Evolutionary conservation across 306 rosid species (phyloP), one percentile per base, ranked within the genome.

Genomic region (Rosa multiflora): DNA sequence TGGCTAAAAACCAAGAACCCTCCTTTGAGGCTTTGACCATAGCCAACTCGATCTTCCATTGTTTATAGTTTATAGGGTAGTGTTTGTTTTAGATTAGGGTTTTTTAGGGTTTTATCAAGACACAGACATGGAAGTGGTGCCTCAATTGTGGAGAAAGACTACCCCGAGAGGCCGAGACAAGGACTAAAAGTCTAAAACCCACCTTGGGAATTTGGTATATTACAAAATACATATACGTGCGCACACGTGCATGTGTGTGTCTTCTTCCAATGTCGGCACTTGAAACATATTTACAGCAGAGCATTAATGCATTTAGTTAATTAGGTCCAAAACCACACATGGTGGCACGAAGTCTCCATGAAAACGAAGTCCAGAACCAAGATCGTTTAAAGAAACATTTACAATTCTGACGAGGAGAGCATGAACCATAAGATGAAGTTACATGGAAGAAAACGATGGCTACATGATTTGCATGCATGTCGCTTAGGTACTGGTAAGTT

Each of bases 21-120:
- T 8, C 15, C 47, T 18, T 67, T 18, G 49, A 67, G 71, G 71
- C 35, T 58, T 74, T 18, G 83, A 67, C 75, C 78, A 4, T 4
- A 78, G 29, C 53, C 20, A 13, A 26, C 79, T 67, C 58, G 10
- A 44, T 55, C 79, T 43, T 53, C 75, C 83, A 52, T 72, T 72
- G 10, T 72, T 72, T 75, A 43, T 59, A 14, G 2, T 72, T 48
- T 14, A 56, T 58, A 56, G 2, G 14, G 5, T 26, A 14, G 44
- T 43, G 70, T 21, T 74, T 59, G 32, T 44, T 26, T 3, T 39
- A 40, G 6, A 67, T 17, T 67, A 67, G 29, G 26, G 72, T 66
- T 61, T 0, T 69, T 69, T 43, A 20, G 14, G 49, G 55, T 43
- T 47, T 32, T 15, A 72, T 49, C 4, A 51, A 26, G 63, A 20